Evolutionary conservation across 352 stramenopile genomes (phyloP), one percentile per base, ranked within the genome.

Genomic region (Globisporangium megalacanthum): DNA sequence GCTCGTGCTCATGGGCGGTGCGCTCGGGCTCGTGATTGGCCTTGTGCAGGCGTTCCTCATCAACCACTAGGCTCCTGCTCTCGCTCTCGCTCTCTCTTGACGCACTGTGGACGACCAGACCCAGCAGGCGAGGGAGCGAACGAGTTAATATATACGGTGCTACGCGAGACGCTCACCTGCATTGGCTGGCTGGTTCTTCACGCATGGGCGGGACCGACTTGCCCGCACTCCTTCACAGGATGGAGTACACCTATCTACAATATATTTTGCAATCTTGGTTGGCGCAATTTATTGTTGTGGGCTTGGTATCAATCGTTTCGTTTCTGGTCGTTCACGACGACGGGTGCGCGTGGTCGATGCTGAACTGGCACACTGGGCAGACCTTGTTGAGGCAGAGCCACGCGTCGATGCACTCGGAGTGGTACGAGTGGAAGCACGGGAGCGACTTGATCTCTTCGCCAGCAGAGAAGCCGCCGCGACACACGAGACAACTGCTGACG

Each of bases 1-100:
- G 60, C 77, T 99, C 3, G 98, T 99, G 68, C 69, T 98, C 50
- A 96, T 98, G 68, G 97, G 97, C 45, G 96, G 94, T 20, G 81
- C 93, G 19, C 78, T 99, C 8, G 97, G 97, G 44, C 69, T 96
- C 37, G 59, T 84, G 14, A 96, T 97, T 50, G 96, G 95, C 41
- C 64, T 96, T 60, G 54, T 97, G n/a, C 95, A 99, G 68, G 79
- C 88, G n/a, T 88, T 93, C 61, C 72, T 92, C 31, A 90, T 95
- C 69, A 88, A 90, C 53, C 77, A 90, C 60, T 92, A 81, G 45
- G 39, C 13, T 19, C 35, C 10, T 39, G 3, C 35, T 39, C 35
- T 39, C 25, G 25, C 25, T 29, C 25, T 29, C 25, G 25, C 25
- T 29, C 25, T 29, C 25, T 29, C 25, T 29, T 29, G 25, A 29